phyloP scores from a whole-genome alignment of 1,139 yeast species.

The Suhomyces yuchorum region DNA sequence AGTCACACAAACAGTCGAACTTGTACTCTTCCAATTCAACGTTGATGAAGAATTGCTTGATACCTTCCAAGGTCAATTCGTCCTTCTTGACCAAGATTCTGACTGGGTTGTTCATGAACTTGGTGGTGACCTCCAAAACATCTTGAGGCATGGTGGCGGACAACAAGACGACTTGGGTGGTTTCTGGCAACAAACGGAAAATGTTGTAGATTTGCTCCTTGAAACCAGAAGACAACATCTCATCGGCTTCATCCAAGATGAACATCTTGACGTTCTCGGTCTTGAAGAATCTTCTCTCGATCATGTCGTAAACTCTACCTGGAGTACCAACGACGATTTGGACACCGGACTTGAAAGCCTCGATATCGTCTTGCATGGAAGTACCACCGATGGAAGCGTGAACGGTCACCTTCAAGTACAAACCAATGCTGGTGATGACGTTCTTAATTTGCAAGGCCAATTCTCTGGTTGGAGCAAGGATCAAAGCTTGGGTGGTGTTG shows the following conservation, averaged over 20 bases:
- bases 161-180: conserved; percentile 93
- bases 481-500: conserved; percentile 88
- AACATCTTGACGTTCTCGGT: conserved; percentile 94
- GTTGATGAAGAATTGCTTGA: conserved; percentile 93
- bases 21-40: conserved; percentile 93
- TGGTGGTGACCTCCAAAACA: conserved; percentile 93
- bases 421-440: conserved; percentile 91
- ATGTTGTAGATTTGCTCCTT: conserved; percentile 97
- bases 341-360: conserved; percentile 89
- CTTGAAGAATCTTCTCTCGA: conserved; percentile 87
- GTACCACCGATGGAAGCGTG: conserved; percentile 99
- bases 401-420: conserved; percentile 89
- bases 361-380: conserved; percentile 85
- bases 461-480: conserved; percentile 98
- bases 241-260: conserved; percentile 99
- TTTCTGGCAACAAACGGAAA: conserved; percentile 89
- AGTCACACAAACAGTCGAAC: conserved; percentile 93
- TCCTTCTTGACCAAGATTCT: conserved; percentile 97
- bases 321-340: conserved; percentile 99
- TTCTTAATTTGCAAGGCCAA: conserved; percentile 97
- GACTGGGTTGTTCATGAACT: conserved; percentile 97
- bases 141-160: conserved; percentile 98
- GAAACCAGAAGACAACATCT: conserved; percentile 96
- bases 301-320: conserved; percentile 98
- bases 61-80: conserved; percentile 97